Evolutionary conservation across 257 asterid species (phyloP).

Genomic region (Phtheirospermum japonicum): DNA sequence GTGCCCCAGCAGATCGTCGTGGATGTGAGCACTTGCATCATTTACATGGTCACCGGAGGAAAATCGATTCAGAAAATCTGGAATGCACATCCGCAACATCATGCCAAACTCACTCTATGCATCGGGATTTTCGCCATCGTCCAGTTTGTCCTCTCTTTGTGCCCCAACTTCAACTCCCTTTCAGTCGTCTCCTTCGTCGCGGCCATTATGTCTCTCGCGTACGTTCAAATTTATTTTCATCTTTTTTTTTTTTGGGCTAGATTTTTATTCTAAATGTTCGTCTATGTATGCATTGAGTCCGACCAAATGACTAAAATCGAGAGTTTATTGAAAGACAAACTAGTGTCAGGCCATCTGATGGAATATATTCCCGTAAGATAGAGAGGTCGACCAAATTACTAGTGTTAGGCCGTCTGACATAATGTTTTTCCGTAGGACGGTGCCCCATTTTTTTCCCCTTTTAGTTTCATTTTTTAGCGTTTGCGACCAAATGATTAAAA

Average conservation of each 20-base stretch:
- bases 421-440: no score
- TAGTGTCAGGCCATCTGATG: no score
- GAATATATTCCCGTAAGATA: no score
- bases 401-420: no score
- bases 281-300: neutral
- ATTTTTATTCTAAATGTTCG: neutral
- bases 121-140: slow-evolving; percentile 43
- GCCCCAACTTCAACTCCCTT: slow-evolving; percentile 66
- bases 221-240: neutral
- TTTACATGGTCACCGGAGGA: slow-evolving; percentile 83
- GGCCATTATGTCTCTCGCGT: slow-evolving; percentile 64
- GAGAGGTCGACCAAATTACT: no score
- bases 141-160: slow-evolving; percentile 49
- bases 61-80: slow-evolving; percentile 52
- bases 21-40: slow-evolving; percentile 54
- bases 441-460: neutral
- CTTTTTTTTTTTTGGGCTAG: neutral
- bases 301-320: no score
- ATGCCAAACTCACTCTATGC: neutral
- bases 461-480: no score
- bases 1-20: slow-evolving; percentile 69
- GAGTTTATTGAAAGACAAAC: no score
- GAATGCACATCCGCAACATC: slow-evolving; percentile 2
- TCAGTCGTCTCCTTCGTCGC: slow-evolving; percentile 53
- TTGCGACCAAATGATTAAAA: no score